Base-by-base conservation (phyloP, 2,329 filamentous ascomycete genomes). In the Diaporthe citriasiana region DNA sequence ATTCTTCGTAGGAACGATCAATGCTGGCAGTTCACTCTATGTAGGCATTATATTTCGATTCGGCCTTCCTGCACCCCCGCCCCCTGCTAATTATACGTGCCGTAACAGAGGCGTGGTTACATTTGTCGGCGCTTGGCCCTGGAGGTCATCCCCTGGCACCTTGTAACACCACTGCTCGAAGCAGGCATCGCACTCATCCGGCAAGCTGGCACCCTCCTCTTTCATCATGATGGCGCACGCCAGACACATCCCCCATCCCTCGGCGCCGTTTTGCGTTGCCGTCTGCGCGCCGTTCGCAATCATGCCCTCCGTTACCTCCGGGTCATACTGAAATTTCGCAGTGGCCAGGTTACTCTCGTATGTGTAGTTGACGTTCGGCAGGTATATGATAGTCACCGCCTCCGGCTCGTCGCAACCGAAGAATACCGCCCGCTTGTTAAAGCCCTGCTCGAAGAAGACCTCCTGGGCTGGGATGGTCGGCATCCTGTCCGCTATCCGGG, bases 221-320 rank as follows among this genome's bases (percentile, higher is more conserved):
- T 72, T 72, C 57, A 65, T 66, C 59, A 72, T 66, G 3, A 72
- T 47, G 13, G 57, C 70, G 17, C 70, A 72, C 5, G 70, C 70
- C 50, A 72, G 51, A 47, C 70, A 72, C 25, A 66, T 8, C 2
- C 59, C 70, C 70, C 70, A 72, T 0, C 57, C 70, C 12, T 65
- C 57, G 2, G 51, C 70, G 5, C 70, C 70, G 35, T 72, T 47
- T 8, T 72, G 57, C 4, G 70, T 66, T 8, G 70, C 70, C 12
- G 63, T 55, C 57, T 40, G 27, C n/a, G n/a, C 35, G 3, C 70
- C 70, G 9, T 72, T 66, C 4, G 47, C 25, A 13, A 72, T 72
- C 70, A 72, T 55, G 19, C 57, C 70, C 38, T 72, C 57, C 4
- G 70, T 72, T 38, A 66, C 57, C 30, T 72, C 70, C 9, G 22